phyloP scores from a whole-genome alignment of 2,329 filamentous ascomycete genomes.

The Westerdykella ornata region DNA sequence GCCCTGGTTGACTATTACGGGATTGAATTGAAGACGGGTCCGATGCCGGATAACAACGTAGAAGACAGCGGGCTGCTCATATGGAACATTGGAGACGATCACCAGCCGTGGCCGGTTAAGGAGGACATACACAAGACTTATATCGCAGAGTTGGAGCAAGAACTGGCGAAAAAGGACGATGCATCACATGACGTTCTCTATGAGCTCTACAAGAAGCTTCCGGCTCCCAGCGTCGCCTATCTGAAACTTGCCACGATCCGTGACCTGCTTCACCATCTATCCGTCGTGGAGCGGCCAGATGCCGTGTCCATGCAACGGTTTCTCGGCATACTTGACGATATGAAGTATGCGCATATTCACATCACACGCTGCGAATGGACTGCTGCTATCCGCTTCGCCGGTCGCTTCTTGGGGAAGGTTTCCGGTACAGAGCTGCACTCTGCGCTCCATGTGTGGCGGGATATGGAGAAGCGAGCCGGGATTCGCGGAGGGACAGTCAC shows the following conservation, averaged over 20 bases:
- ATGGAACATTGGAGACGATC: slow-evolving; percentile 29
- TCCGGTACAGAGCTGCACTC: slow-evolving; percentile 57
- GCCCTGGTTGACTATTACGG: slow-evolving; percentile 46
- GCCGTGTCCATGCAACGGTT: slow-evolving; percentile 67
- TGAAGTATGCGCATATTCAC: slow-evolving; percentile 65
- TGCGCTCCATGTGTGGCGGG: slow-evolving; percentile 72
- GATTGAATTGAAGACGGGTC: slow-evolving; percentile 16
- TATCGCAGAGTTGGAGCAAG: slow-evolving; percentile 29
- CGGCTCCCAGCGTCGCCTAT: slow-evolving; percentile 48
- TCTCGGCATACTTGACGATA: slow-evolving; percentile 75
- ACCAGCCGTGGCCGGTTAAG: slow-evolving; percentile 29
- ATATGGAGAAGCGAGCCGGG: slow-evolving; percentile 73
- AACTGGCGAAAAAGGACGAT: slow-evolving; percentile 41
- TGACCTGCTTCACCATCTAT: slow-evolving; percentile 61
- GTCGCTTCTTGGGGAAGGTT: slow-evolving; percentile 58
- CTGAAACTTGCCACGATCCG: slow-evolving; percentile 51
- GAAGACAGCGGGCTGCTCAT: slow-evolving; percentile 23
- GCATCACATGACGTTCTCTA: slow-evolving; percentile 46
- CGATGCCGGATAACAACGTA: slow-evolving; percentile 25
- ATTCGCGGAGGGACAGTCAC: slow-evolving; percentile 67
- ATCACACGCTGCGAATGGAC: slow-evolving; percentile 72
- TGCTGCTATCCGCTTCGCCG: slow-evolving; percentile 70
- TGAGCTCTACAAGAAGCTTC: slow-evolving; percentile 48
- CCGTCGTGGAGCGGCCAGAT: slow-evolving; percentile 51
- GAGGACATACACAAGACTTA: slow-evolving; percentile 34